Percentiles rank a stretch among this genome's conserved stretches.
Conservation (phyloP, 2,329 filamentous ascomycete species). For the Fusarium sp. region DNA sequence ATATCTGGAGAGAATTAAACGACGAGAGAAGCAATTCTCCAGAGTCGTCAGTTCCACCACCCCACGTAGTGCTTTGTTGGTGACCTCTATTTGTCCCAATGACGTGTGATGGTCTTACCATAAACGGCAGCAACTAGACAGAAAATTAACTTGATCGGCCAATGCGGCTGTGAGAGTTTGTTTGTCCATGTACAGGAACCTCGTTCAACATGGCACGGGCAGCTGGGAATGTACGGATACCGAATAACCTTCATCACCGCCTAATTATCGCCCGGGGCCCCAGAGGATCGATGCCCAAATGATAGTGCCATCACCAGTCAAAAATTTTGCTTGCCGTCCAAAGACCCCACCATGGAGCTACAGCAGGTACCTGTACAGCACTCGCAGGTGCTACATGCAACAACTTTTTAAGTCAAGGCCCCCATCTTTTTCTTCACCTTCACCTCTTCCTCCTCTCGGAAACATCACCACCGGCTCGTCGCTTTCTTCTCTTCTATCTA, state of each 20-base stretch:
- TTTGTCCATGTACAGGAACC: background rate
- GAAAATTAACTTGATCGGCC: background rate
- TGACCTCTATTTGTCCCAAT: conserved; percentile 13
- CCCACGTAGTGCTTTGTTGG: conserved; percentile 22
- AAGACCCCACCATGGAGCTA: conserved; percentile 21
- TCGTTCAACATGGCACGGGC: background rate
- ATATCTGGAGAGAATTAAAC: conserved; percentile 28
- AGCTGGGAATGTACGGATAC: background rate
- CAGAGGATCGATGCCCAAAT: conserved; percentile 40
- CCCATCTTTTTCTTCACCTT: conserved; percentile 37
- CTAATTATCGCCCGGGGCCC: conserved; percentile 21
- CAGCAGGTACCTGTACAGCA: conserved; percentile 7
- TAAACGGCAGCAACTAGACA: conserved; percentile 31
- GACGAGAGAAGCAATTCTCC: conserved; percentile 2
- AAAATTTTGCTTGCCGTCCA: conserved; percentile 46
- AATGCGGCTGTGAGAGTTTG: conserved; percentile 9
- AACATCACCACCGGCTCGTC: conserved; percentile 27
- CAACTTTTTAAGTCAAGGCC: conserved; percentile 39
- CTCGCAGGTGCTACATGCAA: conserved; percentile 8
- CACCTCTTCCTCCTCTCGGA: conserved; percentile 5
- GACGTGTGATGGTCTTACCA: conserved; percentile 17
- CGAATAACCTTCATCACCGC: conserved; percentile 25
- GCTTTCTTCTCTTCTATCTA: conserved; percentile 15
- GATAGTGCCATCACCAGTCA: conserved; percentile 38
- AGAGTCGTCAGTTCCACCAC: conserved; percentile 16